Conservation (phyloP, 345 rosid genomes). For the Salix exigua region DNA sequence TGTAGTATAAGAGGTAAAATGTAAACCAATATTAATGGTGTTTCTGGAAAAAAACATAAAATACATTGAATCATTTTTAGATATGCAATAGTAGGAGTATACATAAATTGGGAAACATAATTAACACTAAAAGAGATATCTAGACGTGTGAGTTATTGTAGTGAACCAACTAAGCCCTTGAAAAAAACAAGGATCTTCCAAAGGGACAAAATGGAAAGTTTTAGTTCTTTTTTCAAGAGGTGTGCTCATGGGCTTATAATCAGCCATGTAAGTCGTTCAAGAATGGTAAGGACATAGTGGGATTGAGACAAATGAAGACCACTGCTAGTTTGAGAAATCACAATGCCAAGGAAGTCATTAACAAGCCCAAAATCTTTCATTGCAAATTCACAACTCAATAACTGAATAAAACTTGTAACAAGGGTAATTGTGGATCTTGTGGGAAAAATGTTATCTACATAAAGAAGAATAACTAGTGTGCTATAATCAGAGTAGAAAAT, state of each 20-base stretch:
- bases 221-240: background rate
- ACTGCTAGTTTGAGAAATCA: no score
- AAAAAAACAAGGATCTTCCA: background rate
- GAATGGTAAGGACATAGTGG: no score
- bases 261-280: background rate
- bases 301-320: no score
- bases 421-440: no score
- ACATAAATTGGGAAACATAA: background rate
- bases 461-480: no score
- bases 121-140: background rate
- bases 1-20: background rate
- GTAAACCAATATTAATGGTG: background rate
- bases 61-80: background rate
- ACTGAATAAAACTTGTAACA: no score
- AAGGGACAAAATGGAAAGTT: background rate
- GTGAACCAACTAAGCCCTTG: background rate
- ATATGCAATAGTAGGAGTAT: background rate
- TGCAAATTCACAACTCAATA: no score
- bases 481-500: no score
- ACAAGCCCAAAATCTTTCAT: no score
- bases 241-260: background rate
- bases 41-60: no score
- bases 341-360: no score
- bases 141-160: background rate
- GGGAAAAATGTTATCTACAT: no score